Evolutionary conservation across 148 eudicot species (phyloP), one percentile per base, ranked within the genome.

Genomic region (Oxyria digyna): DNA sequence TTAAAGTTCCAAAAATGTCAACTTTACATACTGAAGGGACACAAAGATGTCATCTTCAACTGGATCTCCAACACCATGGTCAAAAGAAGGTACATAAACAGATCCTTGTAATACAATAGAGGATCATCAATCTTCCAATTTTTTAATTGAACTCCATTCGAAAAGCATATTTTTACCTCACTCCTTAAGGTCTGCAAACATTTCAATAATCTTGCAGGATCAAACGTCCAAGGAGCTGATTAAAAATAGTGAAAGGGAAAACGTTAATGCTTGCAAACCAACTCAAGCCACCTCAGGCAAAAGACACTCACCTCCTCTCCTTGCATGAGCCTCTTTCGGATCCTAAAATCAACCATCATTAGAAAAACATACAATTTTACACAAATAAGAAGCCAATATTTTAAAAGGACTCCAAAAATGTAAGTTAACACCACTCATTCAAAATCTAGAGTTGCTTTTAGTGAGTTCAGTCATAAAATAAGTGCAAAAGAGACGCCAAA

Each of bases 171-270:
- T 75, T 74, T 82, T 76, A 82, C 99, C 97, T 88, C 79, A 64
- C 72, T 72, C 69, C 79, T 84, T 76, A 91, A 73, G 67, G 84
- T 87, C 78, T 79, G 82, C 65, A 95, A 85, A 79, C 97, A 91
- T 68, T 77, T 83, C 65, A 95, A 81, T 72, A 95, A 70, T 46
- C 81, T 81, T 72, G 73, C 77, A 41, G 99, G 94, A 76, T 84
- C 84, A 81, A 95, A 95, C 26, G 99, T 95, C 99, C 99, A 91
- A 8, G 99, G 94, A 81, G 97, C 99, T 95, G 91, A 86, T 76
- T 69, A 73, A 67, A n/a, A 41, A 82, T 15, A 67, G 52, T 38
- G 9, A 38, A 33, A 72, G 15, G 74, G 31, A 67, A 54, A 59
- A 5, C 65, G 67, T 71, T 75, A 76, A 70, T 23, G 40, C 64